These are phyloP conservation scores for Perkinsela sp. DNA, from an alignment of 208 protist genomes.

Conservation along the genomic window DNA sequence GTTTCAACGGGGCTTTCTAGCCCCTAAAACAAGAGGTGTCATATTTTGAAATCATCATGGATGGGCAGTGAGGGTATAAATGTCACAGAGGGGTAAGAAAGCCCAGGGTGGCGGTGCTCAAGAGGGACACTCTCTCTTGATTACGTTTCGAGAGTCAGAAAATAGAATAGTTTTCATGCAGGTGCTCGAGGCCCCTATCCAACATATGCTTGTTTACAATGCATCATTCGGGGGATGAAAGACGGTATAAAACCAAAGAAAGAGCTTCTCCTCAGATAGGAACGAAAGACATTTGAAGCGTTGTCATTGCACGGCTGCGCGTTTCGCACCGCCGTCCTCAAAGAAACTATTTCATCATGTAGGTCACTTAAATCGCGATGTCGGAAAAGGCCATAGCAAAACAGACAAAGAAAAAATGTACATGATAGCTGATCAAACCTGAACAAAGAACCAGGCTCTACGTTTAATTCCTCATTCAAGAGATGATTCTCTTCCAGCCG, in stretches of 20 bases:
- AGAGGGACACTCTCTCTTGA: no score
- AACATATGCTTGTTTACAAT: slow-evolving; percentile 1
- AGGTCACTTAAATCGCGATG: no score
- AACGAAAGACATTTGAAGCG: not conserved
- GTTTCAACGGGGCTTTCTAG: no score
- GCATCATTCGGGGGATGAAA: not conserved
- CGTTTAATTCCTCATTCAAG: no score
- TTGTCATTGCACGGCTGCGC: not conserved
- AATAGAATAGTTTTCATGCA: not conserved
- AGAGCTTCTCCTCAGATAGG: not conserved
- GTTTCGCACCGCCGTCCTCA: no score
- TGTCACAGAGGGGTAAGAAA: not conserved
- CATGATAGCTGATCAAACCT: no score
- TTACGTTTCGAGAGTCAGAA: no score
- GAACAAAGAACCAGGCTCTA: no score
- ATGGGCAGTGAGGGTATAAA: not conserved
- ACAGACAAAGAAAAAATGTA: no score
- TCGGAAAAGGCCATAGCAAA: no score
- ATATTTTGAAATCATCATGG: not conserved
- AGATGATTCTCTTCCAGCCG: no score
- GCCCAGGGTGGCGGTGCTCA: not conserved
- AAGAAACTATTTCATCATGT: no score
- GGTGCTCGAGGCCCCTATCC: not conserved
- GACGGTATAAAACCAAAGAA: not conserved
- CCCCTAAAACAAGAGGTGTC: slow-evolving; percentile 1